These are phyloP conservation scores for Inga oerstediana DNA, from an alignment of 306 rosid species.

Conservation along the genomic window DNA sequence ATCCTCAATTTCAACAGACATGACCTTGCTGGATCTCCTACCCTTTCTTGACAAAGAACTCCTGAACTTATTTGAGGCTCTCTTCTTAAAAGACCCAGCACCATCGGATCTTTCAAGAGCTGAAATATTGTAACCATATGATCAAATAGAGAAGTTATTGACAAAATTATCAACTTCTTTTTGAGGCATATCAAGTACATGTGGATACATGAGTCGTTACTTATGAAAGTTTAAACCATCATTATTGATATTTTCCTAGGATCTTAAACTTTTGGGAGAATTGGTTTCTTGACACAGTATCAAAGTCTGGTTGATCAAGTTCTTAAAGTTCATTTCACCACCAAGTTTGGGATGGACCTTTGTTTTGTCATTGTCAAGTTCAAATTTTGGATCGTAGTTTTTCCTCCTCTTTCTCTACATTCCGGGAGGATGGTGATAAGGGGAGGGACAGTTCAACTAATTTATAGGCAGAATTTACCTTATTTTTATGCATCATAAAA, in stretches of 20 bases:
- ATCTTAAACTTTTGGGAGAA: neutral
- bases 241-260: neutral
- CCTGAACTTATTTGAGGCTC: conserved; percentile 65
- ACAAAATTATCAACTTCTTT: neutral
- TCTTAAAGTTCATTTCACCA: neutral
- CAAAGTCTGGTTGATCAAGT: neutral
- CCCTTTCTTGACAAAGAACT: conserved; percentile 58
- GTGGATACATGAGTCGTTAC: neutral
- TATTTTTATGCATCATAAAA: neutral
- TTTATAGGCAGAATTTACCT: neutral
- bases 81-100: conserved; percentile 60
- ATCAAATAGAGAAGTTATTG: neutral
- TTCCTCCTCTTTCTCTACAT: neutral
- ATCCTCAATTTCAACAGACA: conserved; percentile 81
- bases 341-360: neutral
- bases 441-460: neutral
- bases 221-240: neutral
- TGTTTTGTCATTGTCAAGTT: neutral
- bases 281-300: neutral
- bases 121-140: conserved; percentile 4
- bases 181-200: neutral
- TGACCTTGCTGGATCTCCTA: conserved; percentile 77
- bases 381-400: neutral
- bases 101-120: conserved; percentile 57
- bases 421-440: neutral